phyloP scores from a whole-genome alignment of 164 flowering plant species.

The Tinospora cordifolia region DNA sequence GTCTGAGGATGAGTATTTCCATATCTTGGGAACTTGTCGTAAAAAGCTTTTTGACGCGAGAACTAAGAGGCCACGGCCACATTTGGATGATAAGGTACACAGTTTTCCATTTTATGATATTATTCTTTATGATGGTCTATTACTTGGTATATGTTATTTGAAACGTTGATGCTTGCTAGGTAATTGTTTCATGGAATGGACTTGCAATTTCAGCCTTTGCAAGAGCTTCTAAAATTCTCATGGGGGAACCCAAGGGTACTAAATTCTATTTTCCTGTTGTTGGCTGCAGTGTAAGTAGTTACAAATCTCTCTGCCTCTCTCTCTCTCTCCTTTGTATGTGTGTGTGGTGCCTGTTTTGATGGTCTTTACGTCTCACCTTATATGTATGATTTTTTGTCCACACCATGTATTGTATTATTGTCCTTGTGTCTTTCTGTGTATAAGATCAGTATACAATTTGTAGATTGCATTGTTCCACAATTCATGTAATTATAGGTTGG shows the following conservation, averaged over 20 bases:
- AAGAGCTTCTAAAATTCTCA: conserved; percentile 80
- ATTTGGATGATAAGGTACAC: conserved; percentile 91
- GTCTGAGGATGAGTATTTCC: conserved; percentile 47
- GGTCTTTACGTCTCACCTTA: no score
- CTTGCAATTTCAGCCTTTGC: conserved; percentile 85
- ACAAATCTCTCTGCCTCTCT: no score
- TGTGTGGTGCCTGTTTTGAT: no score
- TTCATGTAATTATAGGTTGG: background rate
- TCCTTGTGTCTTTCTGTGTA: background rate
- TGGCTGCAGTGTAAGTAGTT: conserved; percentile 53
- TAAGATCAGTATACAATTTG: background rate
- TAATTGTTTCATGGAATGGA: conserved; percentile 96
- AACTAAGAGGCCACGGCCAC: conserved; percentile 69
- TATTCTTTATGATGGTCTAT: conserved; percentile 7
- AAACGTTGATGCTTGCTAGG: conserved; percentile 39
- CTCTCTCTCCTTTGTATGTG: no score
- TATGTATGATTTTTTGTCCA: no score
- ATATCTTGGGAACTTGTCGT: conserved; percentile 51
- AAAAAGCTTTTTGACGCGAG: conserved; percentile 59
- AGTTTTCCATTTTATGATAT: background rate
- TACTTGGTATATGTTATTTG: conserved; percentile 8
- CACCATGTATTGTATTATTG: background rate
- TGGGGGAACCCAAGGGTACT: conserved; percentile 42
- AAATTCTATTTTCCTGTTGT: conserved; percentile 62
- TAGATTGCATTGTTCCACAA: background rate